Percentiles rank a stretch among this genome's conserved stretches.
These are phyloP conservation scores for Hypoxylon lienhwacheense DNA, from an alignment of 495 filamentous ascomycete species.

Conservation along the genomic window DNA sequence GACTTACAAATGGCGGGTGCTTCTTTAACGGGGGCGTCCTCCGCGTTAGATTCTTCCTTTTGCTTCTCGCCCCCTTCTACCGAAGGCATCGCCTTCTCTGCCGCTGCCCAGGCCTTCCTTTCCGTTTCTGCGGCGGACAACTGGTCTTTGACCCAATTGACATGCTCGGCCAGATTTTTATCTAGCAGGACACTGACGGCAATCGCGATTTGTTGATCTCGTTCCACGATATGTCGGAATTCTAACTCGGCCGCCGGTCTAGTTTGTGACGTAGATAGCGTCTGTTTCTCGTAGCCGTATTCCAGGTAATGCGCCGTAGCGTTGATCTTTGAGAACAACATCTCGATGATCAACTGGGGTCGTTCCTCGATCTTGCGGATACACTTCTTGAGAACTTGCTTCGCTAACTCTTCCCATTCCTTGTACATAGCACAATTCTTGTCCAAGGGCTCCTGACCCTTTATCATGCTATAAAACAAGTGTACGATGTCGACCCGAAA, in stretches of 20 bases:
- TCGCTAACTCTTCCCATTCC: conserved; percentile 90
- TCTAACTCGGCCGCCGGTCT: conserved; percentile 74
- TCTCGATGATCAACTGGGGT: conserved; percentile 79
- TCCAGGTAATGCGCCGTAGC: conserved; percentile 83
- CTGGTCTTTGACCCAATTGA: conserved; percentile 80
- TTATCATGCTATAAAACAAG: conserved; percentile 88
- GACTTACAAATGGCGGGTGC: conserved; percentile 52
- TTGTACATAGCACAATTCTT: conserved; percentile 63
- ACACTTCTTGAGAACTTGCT: conserved; percentile 75
- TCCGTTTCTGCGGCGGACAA: conserved; percentile 69
- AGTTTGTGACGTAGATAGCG: conserved; percentile 55
- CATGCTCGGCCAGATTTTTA: conserved; percentile 68
- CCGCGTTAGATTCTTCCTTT: conserved; percentile 45
- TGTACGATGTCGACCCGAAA: conserved; percentile 89
- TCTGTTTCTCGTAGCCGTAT: conserved; percentile 85
- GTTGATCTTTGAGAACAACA: conserved; percentile 92
- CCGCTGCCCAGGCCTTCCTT: conserved; percentile 76
- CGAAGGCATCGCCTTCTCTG: conserved; percentile 57
- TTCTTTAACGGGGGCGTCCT: conserved; percentile 42
- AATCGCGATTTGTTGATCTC: conserved; percentile 71
- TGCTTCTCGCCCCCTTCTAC: conserved; percentile 32
- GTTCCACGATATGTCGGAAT: conserved; percentile 68
- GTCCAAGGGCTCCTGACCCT: conserved; percentile 80
- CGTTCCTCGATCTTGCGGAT: conserved; percentile 79
- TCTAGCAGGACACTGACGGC: conserved; percentile 76